Percentiles rank a stretch among this genome's conserved stretches.
These are phyloP conservation scores for Ogataea nakhonphanomensis DNA, from an alignment of 805 yeast species.

Conservation along the genomic window DNA sequence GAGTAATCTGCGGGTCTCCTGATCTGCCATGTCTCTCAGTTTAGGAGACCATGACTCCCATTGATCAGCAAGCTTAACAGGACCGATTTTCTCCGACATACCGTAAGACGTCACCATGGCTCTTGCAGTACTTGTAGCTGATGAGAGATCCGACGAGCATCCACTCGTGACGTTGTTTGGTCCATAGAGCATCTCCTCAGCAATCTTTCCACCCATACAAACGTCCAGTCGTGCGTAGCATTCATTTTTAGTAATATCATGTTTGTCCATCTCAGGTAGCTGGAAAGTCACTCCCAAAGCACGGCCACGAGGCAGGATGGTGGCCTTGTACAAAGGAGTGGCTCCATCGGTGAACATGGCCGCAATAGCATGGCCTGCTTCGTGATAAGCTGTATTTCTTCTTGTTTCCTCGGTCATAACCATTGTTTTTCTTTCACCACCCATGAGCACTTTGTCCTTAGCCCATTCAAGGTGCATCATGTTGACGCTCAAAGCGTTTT, in stretches of 20 bases:
- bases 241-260: constrained; percentile 85
- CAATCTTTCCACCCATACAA: constrained; percentile 98
- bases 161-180: constrained; percentile 92
- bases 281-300: constrained; percentile 97
- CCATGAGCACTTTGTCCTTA: constrained; percentile 94
- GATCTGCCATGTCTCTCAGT: constrained; percentile 85
- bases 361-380: constrained; percentile 99
- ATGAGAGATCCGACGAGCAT: constrained; percentile 85
- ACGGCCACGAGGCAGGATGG: constrained; percentile 93
- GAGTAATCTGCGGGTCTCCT: constrained; percentile 77
- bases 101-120: constrained; percentile 98
- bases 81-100: constrained; percentile 92
- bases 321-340: constrained; percentile 92
- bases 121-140: constrained; percentile 89
- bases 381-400: constrained; percentile 94
- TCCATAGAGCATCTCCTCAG: constrained; percentile 92
- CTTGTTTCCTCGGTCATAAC: constrained; percentile 94
- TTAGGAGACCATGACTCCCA: constrained; percentile 96
- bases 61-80: constrained; percentile 81
- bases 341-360: constrained; percentile 95
- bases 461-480: constrained; percentile 98
- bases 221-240: constrained; percentile 91
- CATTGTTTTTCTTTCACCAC: constrained; percentile 97
- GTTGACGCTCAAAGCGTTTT: constrained; percentile 84
- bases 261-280: constrained; percentile 97